Evolutionary conservation across 208 protist species (phyloP).

Genomic region (Crithidia expoeki): DNA sequence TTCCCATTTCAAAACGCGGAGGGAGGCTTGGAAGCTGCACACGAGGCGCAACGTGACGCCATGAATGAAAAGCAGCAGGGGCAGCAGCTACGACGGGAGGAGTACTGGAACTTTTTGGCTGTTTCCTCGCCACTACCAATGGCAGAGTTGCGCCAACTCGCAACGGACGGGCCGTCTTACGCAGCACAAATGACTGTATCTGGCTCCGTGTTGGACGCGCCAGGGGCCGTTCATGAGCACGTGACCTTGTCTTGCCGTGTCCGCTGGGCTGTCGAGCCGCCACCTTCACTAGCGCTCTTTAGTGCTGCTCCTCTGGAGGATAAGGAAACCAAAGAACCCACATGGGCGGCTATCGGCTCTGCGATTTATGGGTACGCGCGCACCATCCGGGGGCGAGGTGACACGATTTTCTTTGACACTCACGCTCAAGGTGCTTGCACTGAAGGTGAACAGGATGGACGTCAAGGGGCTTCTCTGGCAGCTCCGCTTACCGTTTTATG

Average conservation of each 20-base stretch:
- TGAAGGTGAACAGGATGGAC: neutral
- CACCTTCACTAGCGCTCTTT: neutral
- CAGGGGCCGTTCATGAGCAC: neutral
- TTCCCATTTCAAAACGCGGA: no score
- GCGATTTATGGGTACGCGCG: constrained; percentile 27
- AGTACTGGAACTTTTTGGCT: constrained; percentile 28
- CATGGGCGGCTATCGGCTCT: constrained; percentile 14
- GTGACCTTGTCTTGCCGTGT: constrained; percentile 14
- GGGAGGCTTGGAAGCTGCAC: no score
- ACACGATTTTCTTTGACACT: neutral
- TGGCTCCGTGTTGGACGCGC: neutral
- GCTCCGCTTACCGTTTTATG: constrained; percentile 38
- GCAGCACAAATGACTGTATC: neutral
- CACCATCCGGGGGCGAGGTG: neutral
- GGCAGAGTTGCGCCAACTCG: constrained; percentile 5
- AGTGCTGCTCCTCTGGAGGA: neutral
- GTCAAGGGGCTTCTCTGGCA: neutral
- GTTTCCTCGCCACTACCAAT: constrained; percentile 19
- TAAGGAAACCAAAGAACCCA: neutral
- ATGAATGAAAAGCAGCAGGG: neutral
- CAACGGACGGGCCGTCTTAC: neutral
- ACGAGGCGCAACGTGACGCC: no score
- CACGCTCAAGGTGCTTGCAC: neutral
- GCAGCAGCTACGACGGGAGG: constrained; percentile 18
- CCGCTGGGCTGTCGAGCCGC: constrained; percentile 28